Percentiles rank a stretch among this genome's conserved stretches.
These are phyloP conservation scores for Teunomyces pallodes DNA, from an alignment of 805 yeast genomes.

Conservation along the genomic window DNA sequence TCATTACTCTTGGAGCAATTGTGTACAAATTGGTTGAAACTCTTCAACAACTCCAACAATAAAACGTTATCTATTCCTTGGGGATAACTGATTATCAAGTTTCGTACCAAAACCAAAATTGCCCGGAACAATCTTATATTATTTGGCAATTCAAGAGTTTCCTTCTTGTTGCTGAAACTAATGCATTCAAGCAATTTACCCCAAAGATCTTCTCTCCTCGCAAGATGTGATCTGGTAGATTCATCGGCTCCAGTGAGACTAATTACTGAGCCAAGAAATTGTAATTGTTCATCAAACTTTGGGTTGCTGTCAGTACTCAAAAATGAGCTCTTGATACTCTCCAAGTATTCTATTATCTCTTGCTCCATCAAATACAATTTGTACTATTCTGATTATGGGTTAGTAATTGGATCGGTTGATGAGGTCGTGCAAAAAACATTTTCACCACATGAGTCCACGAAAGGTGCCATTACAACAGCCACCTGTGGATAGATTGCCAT, in stretches of 20 bases:
- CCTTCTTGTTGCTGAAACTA: background rate
- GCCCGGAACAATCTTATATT: constrained; percentile 46
- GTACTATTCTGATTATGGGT: background rate
- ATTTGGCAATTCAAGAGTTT: background rate
- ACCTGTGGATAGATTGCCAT: background rate
- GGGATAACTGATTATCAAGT: constrained; percentile 27
- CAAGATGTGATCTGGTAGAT: background rate
- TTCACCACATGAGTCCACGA: background rate
- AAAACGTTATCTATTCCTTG: constrained; percentile 1
- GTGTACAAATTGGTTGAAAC: constrained; percentile 7
- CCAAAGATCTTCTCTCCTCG: constrained; percentile 1
- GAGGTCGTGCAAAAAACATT: background rate
- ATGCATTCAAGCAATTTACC: background rate
- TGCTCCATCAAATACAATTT: background rate
- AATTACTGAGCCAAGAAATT: background rate
- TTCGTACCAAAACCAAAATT: constrained; percentile 46
- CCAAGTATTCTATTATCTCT: background rate
- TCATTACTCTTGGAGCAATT: constrained; percentile 5
- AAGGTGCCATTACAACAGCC: background rate
- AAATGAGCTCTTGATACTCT: background rate
- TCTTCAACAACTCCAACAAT: constrained; percentile 3
- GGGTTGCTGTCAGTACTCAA: background rate
- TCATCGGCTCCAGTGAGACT: background rate
- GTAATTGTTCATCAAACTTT: constrained; percentile 1
- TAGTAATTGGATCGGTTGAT: background rate